Evolutionary conservation across 2,329 filamentous ascomycete species (phyloP).

Genomic region (Aureobasidium uvarum): DNA sequence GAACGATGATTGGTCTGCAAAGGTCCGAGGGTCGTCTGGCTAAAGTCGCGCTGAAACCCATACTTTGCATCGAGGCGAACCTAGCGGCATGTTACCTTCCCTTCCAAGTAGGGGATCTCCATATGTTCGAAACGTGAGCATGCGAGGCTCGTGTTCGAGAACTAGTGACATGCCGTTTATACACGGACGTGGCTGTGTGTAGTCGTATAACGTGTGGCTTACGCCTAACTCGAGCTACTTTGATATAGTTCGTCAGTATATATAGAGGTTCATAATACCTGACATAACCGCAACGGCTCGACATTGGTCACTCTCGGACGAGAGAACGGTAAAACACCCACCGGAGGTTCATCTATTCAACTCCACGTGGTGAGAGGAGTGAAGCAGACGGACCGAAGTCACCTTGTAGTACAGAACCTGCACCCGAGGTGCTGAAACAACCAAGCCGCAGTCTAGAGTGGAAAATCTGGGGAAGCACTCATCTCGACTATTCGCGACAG

Average conservation of each 20-base stretch:
- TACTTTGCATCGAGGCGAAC: constrained; percentile 14
- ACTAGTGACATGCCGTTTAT: constrained; percentile 16
- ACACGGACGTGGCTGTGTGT: neutral
- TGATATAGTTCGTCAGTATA: neutral
- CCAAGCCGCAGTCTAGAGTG: neutral
- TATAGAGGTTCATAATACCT: neutral
- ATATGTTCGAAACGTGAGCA: constrained; percentile 16
- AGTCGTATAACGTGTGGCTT: constrained; percentile 19
- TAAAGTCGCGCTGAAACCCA: constrained; percentile 22
- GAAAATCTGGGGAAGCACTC: neutral
- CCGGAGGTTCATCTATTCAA: constrained; percentile 11
- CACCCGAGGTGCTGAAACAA: constrained; percentile 14
- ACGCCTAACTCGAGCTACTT: neutral
- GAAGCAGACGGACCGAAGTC: constrained; percentile 6
- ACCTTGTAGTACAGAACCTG: neutral
- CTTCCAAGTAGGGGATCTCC: constrained; percentile 4
- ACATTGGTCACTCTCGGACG: neutral
- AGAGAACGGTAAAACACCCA: neutral
- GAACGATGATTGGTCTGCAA: neutral
- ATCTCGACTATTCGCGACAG: neutral
- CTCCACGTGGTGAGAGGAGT: neutral
- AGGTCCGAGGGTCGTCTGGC: constrained; percentile 19
- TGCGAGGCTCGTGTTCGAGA: constrained; percentile 16
- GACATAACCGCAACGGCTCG: neutral
- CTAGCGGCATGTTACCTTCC: constrained; percentile 11